phyloP scores from a whole-genome alignment of 805 yeast genomes.

The Saturnispora dispora region DNA sequence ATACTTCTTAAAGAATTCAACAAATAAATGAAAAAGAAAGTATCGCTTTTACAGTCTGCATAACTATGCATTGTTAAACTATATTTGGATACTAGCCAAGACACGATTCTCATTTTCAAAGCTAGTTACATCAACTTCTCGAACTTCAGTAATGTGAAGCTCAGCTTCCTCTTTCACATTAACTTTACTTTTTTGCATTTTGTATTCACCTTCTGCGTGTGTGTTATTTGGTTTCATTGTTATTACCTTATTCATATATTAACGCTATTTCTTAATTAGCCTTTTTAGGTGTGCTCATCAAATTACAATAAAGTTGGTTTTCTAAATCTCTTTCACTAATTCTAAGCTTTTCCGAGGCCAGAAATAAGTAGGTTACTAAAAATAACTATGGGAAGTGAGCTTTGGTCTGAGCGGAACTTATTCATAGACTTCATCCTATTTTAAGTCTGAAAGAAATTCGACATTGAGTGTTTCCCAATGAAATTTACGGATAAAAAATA shows the following conservation, averaged over 20 bases:
- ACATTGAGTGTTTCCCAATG: conserved; percentile 5
- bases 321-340: neutral
- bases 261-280: neutral
- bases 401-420: too few relatives aligned
- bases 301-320: neutral
- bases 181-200: neutral
- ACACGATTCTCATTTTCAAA: neutral
- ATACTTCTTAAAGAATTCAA: conserved; percentile 15
- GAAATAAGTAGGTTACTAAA: too few relatives aligned
- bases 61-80: neutral
- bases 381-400: too few relatives aligned
- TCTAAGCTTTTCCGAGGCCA: too few relatives aligned
- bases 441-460: conserved; percentile 15
- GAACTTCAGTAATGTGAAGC: conserved; percentile 10
- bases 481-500: too few relatives aligned
- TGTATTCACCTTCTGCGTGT: neutral
- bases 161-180: conserved; percentile 8
- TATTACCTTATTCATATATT: too few relatives aligned
- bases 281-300: conserved; percentile 1
- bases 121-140: neutral
- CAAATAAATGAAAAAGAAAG: conserved; percentile 16
- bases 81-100: neutral
- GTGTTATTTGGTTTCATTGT: too few relatives aligned
- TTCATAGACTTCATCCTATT: too few relatives aligned
- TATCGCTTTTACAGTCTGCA: conserved; percentile 2